phyloP scores from a whole-genome alignment of 31 red algal genomes.

The Asparagopsis taxiformis region DNA sequence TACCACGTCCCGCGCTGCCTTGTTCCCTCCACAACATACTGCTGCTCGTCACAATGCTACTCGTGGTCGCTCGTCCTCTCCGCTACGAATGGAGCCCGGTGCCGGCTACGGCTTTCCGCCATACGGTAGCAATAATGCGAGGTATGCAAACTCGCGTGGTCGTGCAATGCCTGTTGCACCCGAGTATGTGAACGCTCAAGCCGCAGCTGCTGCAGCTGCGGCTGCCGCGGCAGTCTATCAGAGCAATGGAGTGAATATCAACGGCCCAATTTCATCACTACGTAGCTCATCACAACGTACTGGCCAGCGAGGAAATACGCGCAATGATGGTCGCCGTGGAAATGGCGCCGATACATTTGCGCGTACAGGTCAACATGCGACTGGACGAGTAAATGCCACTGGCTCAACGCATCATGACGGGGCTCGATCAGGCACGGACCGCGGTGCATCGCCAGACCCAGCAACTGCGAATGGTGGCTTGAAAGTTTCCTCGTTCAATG shows the following conservation, averaged over 20 bases:
- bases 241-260: constrained; percentile 40
- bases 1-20: too few species aligned
- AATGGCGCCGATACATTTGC: too few species aligned
- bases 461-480: constrained; percentile 6
- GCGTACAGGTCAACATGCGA: too few species aligned
- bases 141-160: background rate
- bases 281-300: too few species aligned
- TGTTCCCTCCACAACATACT: too few species aligned
- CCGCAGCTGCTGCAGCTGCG: constrained; percentile 57
- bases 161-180: constrained; percentile 5
- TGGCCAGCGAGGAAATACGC: too few species aligned
- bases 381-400: too few species aligned
- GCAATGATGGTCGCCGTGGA: too few species aligned
- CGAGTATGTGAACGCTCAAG: constrained; percentile 61
- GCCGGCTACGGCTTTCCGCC: constrained; percentile 1
- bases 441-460: background rate
- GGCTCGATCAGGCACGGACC: background rate
- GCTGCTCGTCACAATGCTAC: too few species aligned
- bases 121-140: background rate
- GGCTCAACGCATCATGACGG: too few species aligned
- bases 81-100: too few species aligned
- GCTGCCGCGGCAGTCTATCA: constrained; percentile 62
- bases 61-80: too few species aligned
- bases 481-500: constrained; percentile 63
- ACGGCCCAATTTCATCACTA: background rate